These are phyloP conservation scores for Bimuria novae-zelandiae DNA, from an alignment of 2,329 filamentous ascomycete genomes.

Conservation along the genomic window DNA sequence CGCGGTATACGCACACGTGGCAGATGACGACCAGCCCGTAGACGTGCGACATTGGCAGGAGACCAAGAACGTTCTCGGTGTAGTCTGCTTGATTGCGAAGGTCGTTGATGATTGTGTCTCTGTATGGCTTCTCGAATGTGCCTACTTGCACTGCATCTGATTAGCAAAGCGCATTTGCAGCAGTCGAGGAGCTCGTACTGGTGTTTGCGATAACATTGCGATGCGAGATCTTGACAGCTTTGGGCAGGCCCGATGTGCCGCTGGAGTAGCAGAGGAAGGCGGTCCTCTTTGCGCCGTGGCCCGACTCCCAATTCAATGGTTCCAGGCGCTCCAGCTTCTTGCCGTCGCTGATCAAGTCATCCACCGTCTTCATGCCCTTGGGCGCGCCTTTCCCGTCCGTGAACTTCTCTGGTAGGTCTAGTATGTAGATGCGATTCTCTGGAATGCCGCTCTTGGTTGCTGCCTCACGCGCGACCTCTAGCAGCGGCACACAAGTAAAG, in stretches of 20 bases:
- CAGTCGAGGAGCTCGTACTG: too few species aligned
- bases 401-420: slow-evolving; percentile 66
- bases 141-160: too few species aligned
- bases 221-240: slow-evolving; percentile 85
- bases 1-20: slow-evolving; percentile 68
- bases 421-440: slow-evolving; percentile 67
- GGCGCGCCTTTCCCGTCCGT: slow-evolving; percentile 55
- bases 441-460: slow-evolving; percentile 67
- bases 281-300: slow-evolving; percentile 69
- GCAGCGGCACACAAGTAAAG: slow-evolving; percentile 72
- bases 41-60: slow-evolving; percentile 81
- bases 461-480: slow-evolving; percentile 67
- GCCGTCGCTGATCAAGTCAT: slow-evolving; percentile 69
- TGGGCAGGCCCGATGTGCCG: slow-evolving; percentile 80
- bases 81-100: slow-evolving; percentile 49
- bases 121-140: slow-evolving; percentile 52
- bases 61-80: slow-evolving; percentile 63
- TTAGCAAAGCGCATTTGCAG: too few species aligned
- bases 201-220: slow-evolving; percentile 78
- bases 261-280: slow-evolving; percentile 82
- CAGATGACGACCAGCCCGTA: slow-evolving; percentile 76
- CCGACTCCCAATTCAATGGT: slow-evolving; percentile 63
- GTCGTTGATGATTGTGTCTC: slow-evolving; percentile 50
- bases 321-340: slow-evolving; percentile 58
- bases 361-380: slow-evolving; percentile 64